Evolutionary conservation across 2,329 filamentous ascomycete species (phyloP), one percentile per base, ranked within the genome.

Genomic region (Colletotrichum noveboracense): DNA sequence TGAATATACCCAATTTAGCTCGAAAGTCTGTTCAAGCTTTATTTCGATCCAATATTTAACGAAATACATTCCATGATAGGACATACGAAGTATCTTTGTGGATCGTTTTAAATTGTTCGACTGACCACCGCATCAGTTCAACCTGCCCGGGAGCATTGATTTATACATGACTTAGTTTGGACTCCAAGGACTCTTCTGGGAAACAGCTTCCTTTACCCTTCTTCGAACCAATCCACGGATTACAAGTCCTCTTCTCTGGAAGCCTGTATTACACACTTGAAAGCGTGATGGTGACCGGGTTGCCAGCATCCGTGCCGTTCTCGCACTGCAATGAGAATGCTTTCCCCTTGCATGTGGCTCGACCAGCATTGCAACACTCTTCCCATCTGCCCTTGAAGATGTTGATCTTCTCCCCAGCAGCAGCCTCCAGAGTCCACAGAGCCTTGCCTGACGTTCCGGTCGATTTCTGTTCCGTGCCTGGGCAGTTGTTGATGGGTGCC

Each of bases 371-470:
- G 38, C 36, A 66, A 26, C 64, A 66, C 48, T 66, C 24, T 7
- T 52, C 64, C 64, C 64, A 32, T 5, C 24, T 43, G 2, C 64
- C 64, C 64, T 66, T 52, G 64, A 66, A 66, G 64, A 66, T 52
- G 7, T 52, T 66, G 36, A 66, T 66, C 36, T 66, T 52, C 36
- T 52, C 38, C 0, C 36, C 64, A 5, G 24, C 10, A 5, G 62
- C 62, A n/a, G 64, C 64, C 7, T 52, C 36, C 26, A 66, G 64
- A 30, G 62, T 52, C 62, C 62, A 52, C 2, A 66, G 36, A 18
- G 62, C 62, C 34, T 43, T 66, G 34, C 62, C 62, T n/a, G 24
- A 28, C 4, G 36, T 66, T 21, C 62, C 62, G 1, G 62, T 66
- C 9, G 62, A 66, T n/a, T 30, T 32, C 36, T 52, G 62, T 24